Evolutionary conservation across 768 basidiomycete genomes (phyloP), one percentile per base, ranked within the genome.

Genomic region (Lactifluus rugatus): DNA sequence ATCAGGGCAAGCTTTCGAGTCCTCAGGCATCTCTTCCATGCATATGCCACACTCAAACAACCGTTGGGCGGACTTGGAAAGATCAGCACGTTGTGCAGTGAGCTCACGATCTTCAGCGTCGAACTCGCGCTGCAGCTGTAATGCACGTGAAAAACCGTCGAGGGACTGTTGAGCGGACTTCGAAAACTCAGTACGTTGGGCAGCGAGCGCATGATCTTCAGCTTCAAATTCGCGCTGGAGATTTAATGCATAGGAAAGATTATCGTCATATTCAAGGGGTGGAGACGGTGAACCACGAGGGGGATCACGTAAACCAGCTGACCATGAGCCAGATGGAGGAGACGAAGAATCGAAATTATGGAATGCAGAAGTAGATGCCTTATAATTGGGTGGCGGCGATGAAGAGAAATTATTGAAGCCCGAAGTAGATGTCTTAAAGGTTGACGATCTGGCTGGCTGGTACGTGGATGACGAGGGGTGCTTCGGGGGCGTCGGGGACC

Each of bases 1-100:
- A 9, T 69, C 73, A n/a, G 83, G 64, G n/a, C 62, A 65, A 19
- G 78, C 73, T 16, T 76, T 72, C 28, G 70, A 63, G 48, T 80
- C 76, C 48, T 73, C 71, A 0, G 76, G 71, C 37, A 71, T 66
- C 1, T 73, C 67, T 10, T 87, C 85, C 58, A 79, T 66, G 66
- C 85, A 87, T 37, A 86, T 72, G 7, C 71, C 71, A 62, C 85
- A 87, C 41, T 73, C 67, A 57, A 83, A 84, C 8, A 68, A 49
- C 7, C 25, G 34, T 42, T 75, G 78, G 5, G 64, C 52, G 11
- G 57, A 26, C 14, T 46, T 61, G 13, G 63, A 48, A 5, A 80
- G 72, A 2, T 67, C 65, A 13, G 57, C 58, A 1, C 67, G 63
- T 59, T 81, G 74, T 6, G 48, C 62, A 17, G 69, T 66, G 34